A percentile compares a stretch with the other conserved stretches of the same genome.
Conservation (phyloP, 1,139 yeast genomes). For the Blastobotrys serpentis region DNA sequence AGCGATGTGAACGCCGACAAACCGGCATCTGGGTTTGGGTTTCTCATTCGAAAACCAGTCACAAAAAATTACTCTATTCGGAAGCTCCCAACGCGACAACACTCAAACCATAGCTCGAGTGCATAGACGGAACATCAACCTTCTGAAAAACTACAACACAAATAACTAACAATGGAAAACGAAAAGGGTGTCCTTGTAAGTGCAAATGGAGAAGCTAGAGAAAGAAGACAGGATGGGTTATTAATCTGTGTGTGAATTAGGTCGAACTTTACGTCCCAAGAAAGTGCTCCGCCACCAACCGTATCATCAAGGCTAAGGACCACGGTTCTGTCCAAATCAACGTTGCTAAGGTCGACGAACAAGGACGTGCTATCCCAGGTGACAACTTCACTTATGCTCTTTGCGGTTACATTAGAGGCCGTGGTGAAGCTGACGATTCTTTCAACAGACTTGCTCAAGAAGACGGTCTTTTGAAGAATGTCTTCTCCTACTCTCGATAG, state of each 20-base stretch:
- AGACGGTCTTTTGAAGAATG: conserved; percentile 97
- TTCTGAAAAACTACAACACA: conserved; percentile 11
- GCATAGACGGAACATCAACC: not conserved
- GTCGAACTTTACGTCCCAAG: conserved; percentile 99
- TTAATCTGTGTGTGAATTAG: conserved; percentile 42
- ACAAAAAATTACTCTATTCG: not conserved
- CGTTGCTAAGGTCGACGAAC: conserved; percentile 86
- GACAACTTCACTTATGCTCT: conserved; percentile 93
- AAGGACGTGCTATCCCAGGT: conserved; percentile 94
- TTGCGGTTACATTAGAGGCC: conserved; percentile 88
- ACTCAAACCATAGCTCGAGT: not conserved
- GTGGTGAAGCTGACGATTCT: conserved; percentile 98
- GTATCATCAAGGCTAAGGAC: conserved; percentile 99
- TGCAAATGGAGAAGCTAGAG: not conserved
- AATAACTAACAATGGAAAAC: conserved; percentile 85
- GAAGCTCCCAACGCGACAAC: conserved; percentile 1
- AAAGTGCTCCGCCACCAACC: conserved; percentile 99
- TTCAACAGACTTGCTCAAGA: conserved; percentile 99
- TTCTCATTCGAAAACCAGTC: no score
- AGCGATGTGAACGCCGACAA: no score
- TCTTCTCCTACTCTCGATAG: conserved; percentile 99
- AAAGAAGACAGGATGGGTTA: not conserved
- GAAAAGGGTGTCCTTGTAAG: conserved; percentile 99
- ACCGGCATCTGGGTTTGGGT: no score
- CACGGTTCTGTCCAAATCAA: conserved; percentile 97